phyloP scores from a whole-genome alignment of 106 monocot species.

The Dendrobium officinale region DNA sequence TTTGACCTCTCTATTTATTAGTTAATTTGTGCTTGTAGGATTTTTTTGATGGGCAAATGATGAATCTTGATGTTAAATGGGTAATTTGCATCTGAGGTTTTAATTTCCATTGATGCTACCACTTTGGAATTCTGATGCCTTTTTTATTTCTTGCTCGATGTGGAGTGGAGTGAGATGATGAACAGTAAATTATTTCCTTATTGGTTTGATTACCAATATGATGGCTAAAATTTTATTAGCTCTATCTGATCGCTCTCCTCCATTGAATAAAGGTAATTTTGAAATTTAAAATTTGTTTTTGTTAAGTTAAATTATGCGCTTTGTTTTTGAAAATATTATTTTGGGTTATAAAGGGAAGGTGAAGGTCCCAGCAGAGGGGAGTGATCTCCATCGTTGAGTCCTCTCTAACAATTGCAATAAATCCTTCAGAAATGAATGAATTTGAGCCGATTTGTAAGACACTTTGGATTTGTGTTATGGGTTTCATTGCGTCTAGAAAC shows the following conservation, averaged over 20 bases:
- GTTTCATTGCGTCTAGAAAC: background rate
- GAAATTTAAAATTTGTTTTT: background rate
- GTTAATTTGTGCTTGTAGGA: too few relatives aligned
- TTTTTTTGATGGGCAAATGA: background rate
- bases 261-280: background rate
- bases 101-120: background rate
- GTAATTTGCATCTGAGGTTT: background rate
- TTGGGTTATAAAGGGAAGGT: background rate
- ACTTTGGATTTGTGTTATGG: background rate
- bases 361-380: slow-evolving; percentile 6
- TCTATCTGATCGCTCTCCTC: background rate
- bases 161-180: background rate
- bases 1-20: too few relatives aligned
- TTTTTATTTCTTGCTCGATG: background rate
- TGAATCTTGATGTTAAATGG: background rate
- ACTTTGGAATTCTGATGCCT: background rate
- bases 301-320: background rate
- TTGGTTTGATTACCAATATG: background rate
- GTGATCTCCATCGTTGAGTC: background rate
- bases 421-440: background rate
- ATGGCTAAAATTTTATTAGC: background rate
- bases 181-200: background rate
- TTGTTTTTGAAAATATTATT: background rate
- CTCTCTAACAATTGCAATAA: background rate
- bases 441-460: background rate